Percentiles rank a stretch among this genome's conserved stretches.
Conservation (phyloP, 371 early-diverging fungal species). For the Umbelopsis sp. region DNA sequence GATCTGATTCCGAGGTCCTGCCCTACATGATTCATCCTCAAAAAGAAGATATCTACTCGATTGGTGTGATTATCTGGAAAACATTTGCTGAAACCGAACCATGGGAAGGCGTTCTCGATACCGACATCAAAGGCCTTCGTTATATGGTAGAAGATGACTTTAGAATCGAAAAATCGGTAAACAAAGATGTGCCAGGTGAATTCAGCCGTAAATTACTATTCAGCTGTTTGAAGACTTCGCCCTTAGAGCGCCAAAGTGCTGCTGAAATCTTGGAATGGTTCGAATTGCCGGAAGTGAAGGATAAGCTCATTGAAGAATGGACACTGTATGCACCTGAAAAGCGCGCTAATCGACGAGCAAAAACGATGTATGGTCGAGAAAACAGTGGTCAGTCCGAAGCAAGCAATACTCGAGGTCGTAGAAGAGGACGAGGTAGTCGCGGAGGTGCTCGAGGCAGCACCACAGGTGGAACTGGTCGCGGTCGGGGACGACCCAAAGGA, state of each 20-base stretch:
- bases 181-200: conserved; percentile 52
- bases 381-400: conserved; percentile 21
- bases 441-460: neutral
- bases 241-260: conserved; percentile 51
- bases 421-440: conserved; percentile 24
- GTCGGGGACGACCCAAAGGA: neutral
- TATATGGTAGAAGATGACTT: conserved; percentile 56
- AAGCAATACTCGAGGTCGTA: neutral
- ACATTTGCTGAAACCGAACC: conserved; percentile 66
- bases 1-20: conserved; percentile 47
- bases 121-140: conserved; percentile 57
- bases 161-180: conserved; percentile 51
- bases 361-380: conserved; percentile 35
- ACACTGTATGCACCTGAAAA: conserved; percentile 51
- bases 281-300: conserved; percentile 25
- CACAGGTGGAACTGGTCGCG: neutral
- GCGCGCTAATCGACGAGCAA: conserved; percentile 40
- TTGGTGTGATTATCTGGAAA: conserved; percentile 70
- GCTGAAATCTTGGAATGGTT: conserved; percentile 48
- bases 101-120: conserved; percentile 66
- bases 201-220: conserved; percentile 50
- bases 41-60: conserved; percentile 65
- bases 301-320: conserved; percentile 47
- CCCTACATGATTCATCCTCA: conserved; percentile 56
- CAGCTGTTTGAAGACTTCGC: conserved; percentile 45